Base-by-base conservation (phyloP, 1,284 basidiomycete species). In the Fomitopsis schrenkii region DNA sequence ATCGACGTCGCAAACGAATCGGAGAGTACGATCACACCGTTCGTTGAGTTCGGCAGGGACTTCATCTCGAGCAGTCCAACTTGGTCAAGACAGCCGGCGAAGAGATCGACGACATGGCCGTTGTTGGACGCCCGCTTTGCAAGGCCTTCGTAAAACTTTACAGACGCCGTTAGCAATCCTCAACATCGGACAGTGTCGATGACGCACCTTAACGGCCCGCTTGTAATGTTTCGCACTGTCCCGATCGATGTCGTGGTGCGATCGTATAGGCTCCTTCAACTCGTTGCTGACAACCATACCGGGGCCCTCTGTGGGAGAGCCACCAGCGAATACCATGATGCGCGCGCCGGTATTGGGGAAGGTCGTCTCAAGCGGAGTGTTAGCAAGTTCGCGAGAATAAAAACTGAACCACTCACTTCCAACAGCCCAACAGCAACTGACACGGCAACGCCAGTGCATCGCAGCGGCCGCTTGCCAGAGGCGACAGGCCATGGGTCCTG, bases 61-160 rank as follows among this genome's bases (percentile, higher is more conserved):
- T 96, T 97, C 97, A 99, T 99, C 80, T 99, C 97, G 61, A 98
- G 82, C 60, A 99, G 80, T 67, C 97, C 97, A 68, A 99, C 94
- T 79, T 99, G 97, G 76, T 99, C 97, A 38, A 99, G 83, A 74
- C 97, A 99, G 48, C 97, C 97, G 46, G 96, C 94, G 71, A 98
- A 99, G 60, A 99, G 82, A 74, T 99, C 97, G 61, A 99, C 84
- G 5, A 93, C 90, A 72, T 99, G 97, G 0, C 97, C 97, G 66
- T 97, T 98, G 75, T 90, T 88, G 5, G 97, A 96, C 2, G 86
- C 95, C 57, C 97, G 88, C 74, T 95, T 94, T n/a, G 95, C 93
- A 22, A 99, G 86, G 40, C 85, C 86, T 79, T 99, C 97, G 76
- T 98, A 99, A 77, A 96, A 98, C 93, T 96, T 58, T 30, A 17